Evolutionary conservation across 805 yeast species (phyloP).

Genomic region (Scheffersomyces amazonensis): DNA sequence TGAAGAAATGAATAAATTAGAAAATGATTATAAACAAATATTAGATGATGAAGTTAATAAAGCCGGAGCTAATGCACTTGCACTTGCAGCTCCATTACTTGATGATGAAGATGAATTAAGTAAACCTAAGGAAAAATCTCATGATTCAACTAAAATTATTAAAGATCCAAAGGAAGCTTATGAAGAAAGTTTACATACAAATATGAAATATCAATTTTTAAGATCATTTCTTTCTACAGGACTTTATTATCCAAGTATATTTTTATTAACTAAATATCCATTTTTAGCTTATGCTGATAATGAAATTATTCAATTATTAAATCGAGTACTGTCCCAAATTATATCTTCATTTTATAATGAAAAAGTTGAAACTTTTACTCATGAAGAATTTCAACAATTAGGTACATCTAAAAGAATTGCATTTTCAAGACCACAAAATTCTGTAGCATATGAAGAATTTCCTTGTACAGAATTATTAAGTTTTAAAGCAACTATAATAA

Average conservation of each 20-base stretch:
- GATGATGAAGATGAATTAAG: slow-evolving; percentile 46
- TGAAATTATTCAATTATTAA: slow-evolving; percentile 45
- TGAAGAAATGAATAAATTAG: slow-evolving; percentile 41
- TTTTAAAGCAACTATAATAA: slow-evolving; percentile 27
- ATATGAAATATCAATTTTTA: slow-evolving; percentile 39
- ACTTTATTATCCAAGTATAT: slow-evolving; percentile 58
- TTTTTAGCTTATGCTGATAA: slow-evolving; percentile 53
- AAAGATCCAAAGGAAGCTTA: slow-evolving; percentile 1
- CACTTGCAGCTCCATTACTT: slow-evolving; percentile 80
- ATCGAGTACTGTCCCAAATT: slow-evolving; percentile 46
- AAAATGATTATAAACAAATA: slow-evolving; percentile 42
- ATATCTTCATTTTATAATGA: slow-evolving; percentile 50
- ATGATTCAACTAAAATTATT: slow-evolving; percentile 3
- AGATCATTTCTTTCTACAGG: slow-evolving; percentile 58
- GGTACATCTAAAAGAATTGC: slow-evolving; percentile 20
- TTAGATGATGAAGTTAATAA: slow-evolving; percentile 54
- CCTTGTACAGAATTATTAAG: slow-evolving; percentile 16
- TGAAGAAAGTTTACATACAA: slow-evolving; percentile 15
- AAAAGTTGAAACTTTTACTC: slow-evolving; percentile 15
- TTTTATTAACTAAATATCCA: slow-evolving; percentile 60
- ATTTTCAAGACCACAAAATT: slow-evolving; percentile 21
- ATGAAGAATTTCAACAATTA: slow-evolving; percentile 17
- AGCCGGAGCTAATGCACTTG: slow-evolving; percentile 75
- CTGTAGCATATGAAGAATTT: slow-evolving; percentile 24
- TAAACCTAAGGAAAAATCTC: slow-evolving; percentile 6